Base-by-base conservation (phyloP, 345 rosid species). In the Salix exigua region DNA sequence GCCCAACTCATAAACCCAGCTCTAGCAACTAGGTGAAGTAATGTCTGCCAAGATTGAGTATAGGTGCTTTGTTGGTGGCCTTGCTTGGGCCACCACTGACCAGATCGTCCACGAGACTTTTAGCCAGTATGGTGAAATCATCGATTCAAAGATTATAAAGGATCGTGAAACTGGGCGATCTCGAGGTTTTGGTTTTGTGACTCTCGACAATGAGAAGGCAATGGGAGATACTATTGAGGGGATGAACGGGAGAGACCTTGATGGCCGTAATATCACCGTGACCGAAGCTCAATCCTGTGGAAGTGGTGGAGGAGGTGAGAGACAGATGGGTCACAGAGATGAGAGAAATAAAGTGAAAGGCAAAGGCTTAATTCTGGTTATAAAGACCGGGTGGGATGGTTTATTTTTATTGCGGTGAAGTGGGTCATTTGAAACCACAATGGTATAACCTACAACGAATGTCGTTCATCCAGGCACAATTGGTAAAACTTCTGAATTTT, bases 41-140 rank as follows among this genome's bases (percentile, higher is more conserved):
- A 91, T 94, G 6, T 71, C 99, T 0, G 88, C 88, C 0, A 97
- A 95, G 35, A 65, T 83, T 18, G 99, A 95, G 87, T 95, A 0
- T 75, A 67, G 97, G 63, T 95, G 99, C 87, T 95, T 95, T 77
- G 97, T 93, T 42, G 99, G 97, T 44, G 97, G 99, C 81, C 93
- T 95, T 0, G 99, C 97, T 0, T 95, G 97, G 97, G 94, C 94
- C 83, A 95, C 97, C 50, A 88, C 83, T 66, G 99, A 95, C 76
- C 70, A 35, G 42, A 74, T 87, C 33, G 89, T 95, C 0, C 87
- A 87, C 55, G 75, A 73, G 1, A 96, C 97, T 55, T 95, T 95
- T 86, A 73, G 92, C 69, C 3, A 76, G 8, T 95, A 1, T 44
- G 99, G 98, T 80, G 92, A 93, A 21, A 74, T 95, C 81, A 60